Conservation (phyloP, 441 rosid genomes). For the Adansonia rubrostipa region DNA sequence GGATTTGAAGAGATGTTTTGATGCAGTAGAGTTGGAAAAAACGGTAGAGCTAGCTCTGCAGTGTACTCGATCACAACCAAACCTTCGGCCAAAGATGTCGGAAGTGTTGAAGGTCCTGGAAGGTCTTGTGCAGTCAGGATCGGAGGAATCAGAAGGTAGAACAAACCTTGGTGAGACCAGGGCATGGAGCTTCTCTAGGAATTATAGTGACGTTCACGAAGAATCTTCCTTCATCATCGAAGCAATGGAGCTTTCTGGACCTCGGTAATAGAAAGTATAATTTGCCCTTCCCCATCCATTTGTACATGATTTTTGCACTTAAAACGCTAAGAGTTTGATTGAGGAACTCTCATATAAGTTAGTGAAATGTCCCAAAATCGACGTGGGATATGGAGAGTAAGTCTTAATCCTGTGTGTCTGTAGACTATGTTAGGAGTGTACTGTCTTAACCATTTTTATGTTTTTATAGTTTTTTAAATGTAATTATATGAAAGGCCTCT, state of each 20-base stretch:
- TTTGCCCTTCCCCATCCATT: constrained; percentile 23
- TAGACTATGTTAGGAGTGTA: not conserved
- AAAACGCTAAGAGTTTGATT: not conserved
- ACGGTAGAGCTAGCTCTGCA: constrained; percentile 67
- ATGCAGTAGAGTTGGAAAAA: constrained; percentile 63
- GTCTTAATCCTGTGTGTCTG: not conserved
- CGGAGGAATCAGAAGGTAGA: constrained; percentile 50
- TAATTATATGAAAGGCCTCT: not conserved
- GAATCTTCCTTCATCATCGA: constrained; percentile 84
- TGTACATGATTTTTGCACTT: constrained; percentile 35
- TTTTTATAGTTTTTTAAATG: not conserved
- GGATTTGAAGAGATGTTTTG: constrained; percentile 76
- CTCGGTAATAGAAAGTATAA: constrained; percentile 48
- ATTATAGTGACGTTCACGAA: constrained; percentile 58
- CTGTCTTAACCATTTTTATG: not conserved
- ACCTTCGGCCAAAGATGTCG: constrained; percentile 77
- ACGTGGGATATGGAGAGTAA: not conserved
- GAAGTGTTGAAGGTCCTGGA: constrained; percentile 70
- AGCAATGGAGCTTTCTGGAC: constrained; percentile 97
- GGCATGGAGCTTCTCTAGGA: constrained; percentile 60
- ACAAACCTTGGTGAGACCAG: constrained; percentile 49
- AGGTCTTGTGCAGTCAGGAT: constrained; percentile 60
- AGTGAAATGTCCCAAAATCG: constrained; percentile 8
- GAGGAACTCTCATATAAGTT: not conserved
- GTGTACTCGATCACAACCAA: constrained; percentile 74